These are phyloP conservation scores for Geranium rotundifolium DNA, from an alignment of 345 rosid genomes.

Conservation along the genomic window DNA sequence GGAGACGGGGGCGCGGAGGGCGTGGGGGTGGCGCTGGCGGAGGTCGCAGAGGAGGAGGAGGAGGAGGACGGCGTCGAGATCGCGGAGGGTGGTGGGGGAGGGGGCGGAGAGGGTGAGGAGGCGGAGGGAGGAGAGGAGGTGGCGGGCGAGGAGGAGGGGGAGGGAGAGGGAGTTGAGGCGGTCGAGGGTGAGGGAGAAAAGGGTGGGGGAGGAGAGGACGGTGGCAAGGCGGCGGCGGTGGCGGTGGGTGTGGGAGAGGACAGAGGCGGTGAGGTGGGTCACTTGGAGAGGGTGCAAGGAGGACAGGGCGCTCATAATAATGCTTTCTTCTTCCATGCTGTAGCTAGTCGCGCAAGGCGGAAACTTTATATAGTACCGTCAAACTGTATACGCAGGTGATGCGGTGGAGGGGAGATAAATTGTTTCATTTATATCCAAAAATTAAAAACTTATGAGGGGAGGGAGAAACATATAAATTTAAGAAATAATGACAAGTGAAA, in stretches of 20 bases:
- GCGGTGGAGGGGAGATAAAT: too few relatives aligned
- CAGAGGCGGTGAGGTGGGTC: slow-evolving; percentile 37
- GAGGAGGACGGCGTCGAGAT: slow-evolving; percentile 63
- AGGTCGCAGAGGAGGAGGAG: slow-evolving; percentile 79
- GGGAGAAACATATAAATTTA: too few relatives aligned
- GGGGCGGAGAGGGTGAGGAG: slow-evolving; percentile 29
- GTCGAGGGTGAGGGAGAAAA: slow-evolving; percentile 69
- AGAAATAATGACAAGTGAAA: too few relatives aligned
- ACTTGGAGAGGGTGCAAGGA: slow-evolving; percentile 38
- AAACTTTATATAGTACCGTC: not conserved
- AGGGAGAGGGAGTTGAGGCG: slow-evolving; percentile 72
- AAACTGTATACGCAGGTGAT: too few relatives aligned
- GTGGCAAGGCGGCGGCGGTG: slow-evolving; percentile 52
- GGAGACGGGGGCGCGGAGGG: slow-evolving; percentile 28
- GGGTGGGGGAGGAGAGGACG: slow-evolving; percentile 62
- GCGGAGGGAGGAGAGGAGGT: slow-evolving; percentile 68
- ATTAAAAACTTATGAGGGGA: too few relatives aligned
- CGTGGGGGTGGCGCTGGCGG: slow-evolving; percentile 47
- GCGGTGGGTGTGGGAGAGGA: slow-evolving; percentile 38
- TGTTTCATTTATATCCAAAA: too few relatives aligned
- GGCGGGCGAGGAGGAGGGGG: slow-evolving; percentile 60
- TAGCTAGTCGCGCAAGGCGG: not conserved
- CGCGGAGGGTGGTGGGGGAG: slow-evolving; percentile 38
- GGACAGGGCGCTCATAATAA: slow-evolving; percentile 55
- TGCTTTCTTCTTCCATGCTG: slow-evolving; percentile 35